Evolutionary conservation across 495 filamentous ascomycete genomes (phyloP), one percentile per base, ranked within the genome.

Genomic region (Aspergillus homomorphus): DNA sequence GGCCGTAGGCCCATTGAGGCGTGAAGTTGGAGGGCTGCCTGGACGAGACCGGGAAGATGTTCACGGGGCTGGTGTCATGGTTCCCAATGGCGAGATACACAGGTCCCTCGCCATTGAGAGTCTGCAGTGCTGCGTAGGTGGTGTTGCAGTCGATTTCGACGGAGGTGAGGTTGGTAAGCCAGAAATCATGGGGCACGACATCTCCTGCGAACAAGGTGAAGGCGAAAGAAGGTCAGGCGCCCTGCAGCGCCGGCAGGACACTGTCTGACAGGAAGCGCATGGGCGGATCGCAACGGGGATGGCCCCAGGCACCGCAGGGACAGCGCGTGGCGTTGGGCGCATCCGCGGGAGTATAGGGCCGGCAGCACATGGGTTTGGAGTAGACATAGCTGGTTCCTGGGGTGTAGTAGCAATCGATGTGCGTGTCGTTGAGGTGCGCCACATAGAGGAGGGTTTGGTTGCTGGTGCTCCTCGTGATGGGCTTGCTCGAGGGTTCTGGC

Each of bases 371-470:
- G 9, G 77, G 78, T 60, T 83, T 82, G 20, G 78, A 70, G 61
- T 80, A 84, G 53, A 79, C 71, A 28, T 75, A 75, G 61, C 66
- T 82, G 5, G 80, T 68, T 1, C 80, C 82, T 4, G 68, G 64
- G 20, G 75, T 76, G 59, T 84, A 84, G 38, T 65, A 71, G 0
- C 73, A 72, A 58, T 84, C 82, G 49, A 84, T 69, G 57, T 84
- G 82, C 9, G 80, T 82, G 59, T 84, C 82, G 23, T 75, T 82
- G 65, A 80, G 80, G 59, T 84, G 82, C 15, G 82, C 80, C 14
- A 84, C 70, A 23, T 77, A n/a, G n/a, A n/a, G 68, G 62, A 84
- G 62, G 15, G 82, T 50, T 1, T 20, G 19, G 19, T 16, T 26
- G 46, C 2, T 26, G 46, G 19, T 26, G 2, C 7, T 26, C 21